Percentiles rank a stretch among this genome's conserved stretches.
These are phyloP conservation scores for Bjerkandera adusta DNA, from an alignment of 1,284 basidiomycete species.

Conservation along the genomic window DNA sequence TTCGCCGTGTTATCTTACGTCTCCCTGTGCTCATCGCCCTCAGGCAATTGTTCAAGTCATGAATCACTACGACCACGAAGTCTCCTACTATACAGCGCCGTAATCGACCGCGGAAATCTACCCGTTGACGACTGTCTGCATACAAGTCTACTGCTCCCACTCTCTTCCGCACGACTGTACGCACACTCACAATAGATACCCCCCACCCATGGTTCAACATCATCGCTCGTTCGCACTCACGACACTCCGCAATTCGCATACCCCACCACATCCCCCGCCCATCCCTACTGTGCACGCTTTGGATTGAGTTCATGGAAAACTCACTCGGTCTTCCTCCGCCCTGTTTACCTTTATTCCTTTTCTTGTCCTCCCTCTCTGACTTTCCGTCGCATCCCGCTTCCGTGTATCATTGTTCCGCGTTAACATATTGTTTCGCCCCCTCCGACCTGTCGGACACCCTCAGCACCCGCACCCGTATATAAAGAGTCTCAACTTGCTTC, in stretches of 20 bases:
- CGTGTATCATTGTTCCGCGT: too few species aligned
- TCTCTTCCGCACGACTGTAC: conserved; percentile 5
- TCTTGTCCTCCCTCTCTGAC: not conserved
- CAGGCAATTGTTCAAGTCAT: not conserved
- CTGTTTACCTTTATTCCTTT: not conserved
- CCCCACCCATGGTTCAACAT: not conserved
- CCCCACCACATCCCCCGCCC: not conserved
- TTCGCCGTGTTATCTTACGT: conserved; percentile 23
- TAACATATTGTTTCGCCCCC: too few species aligned
- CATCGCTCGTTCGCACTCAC: not conserved
- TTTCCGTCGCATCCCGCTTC: conserved; percentile 2
- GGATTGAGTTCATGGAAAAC: conserved; percentile 7
- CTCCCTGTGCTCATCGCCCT: not conserved
- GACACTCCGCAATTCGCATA: not conserved
- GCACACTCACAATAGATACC: not conserved
- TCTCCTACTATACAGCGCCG: not conserved
- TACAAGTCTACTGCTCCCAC: conserved; percentile 2
- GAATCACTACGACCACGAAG: too few species aligned
- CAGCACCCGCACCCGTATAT: too few species aligned
- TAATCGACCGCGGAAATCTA: conserved; percentile 2
- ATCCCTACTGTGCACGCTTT: conserved; percentile 6
- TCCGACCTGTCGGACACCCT: too few species aligned
- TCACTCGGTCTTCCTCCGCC: too few species aligned
- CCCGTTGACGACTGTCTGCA: conserved; percentile 1
- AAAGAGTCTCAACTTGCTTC: too few species aligned